These are phyloP conservation scores for Aspergillus puulaauensis DNA, from an alignment of 2,329 filamentous ascomycete genomes.

Conservation along the genomic window DNA sequence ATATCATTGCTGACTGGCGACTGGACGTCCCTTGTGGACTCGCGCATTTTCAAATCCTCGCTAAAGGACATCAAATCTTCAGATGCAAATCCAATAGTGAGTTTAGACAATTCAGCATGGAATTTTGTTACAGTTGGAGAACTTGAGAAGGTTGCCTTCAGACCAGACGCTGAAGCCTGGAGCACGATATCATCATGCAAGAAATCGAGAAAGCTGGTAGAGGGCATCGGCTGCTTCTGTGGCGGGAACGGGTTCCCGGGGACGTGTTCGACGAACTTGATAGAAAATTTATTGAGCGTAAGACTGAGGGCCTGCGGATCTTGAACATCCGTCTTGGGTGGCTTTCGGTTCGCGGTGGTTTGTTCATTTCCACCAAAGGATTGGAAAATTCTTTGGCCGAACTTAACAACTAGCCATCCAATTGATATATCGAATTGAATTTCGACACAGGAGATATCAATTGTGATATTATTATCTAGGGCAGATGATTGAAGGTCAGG, in stretches of 20 bases:
- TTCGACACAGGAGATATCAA: constrained; percentile 32
- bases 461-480: constrained; percentile 20
- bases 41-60: constrained; percentile 46
- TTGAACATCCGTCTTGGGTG: constrained; percentile 8
- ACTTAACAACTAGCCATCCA: constrained; percentile 42
- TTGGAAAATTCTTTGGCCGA: constrained; percentile 32
- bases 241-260: constrained; percentile 27
- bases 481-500: neutral
- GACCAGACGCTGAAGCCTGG: constrained; percentile 26
- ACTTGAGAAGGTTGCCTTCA: constrained; percentile 25
- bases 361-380: constrained; percentile 17
- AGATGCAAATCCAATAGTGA: constrained; percentile 49
- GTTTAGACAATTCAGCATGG: constrained; percentile 38
- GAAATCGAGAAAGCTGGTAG: constrained; percentile 19
- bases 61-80: constrained; percentile 55
- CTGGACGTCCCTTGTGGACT: constrained; percentile 43
- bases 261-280: constrained; percentile 41
- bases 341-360: constrained; percentile 6
- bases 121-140: constrained; percentile 25
- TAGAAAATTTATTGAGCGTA: constrained; percentile 28
- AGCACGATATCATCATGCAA: constrained; percentile 35
- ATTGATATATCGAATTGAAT: constrained; percentile 41
- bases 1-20: constrained; percentile 40
- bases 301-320: constrained; percentile 23
- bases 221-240: constrained; percentile 9